Evolutionary conservation across 148 eudicot genomes (phyloP).

Genomic region (Persicaria maculosa): DNA sequence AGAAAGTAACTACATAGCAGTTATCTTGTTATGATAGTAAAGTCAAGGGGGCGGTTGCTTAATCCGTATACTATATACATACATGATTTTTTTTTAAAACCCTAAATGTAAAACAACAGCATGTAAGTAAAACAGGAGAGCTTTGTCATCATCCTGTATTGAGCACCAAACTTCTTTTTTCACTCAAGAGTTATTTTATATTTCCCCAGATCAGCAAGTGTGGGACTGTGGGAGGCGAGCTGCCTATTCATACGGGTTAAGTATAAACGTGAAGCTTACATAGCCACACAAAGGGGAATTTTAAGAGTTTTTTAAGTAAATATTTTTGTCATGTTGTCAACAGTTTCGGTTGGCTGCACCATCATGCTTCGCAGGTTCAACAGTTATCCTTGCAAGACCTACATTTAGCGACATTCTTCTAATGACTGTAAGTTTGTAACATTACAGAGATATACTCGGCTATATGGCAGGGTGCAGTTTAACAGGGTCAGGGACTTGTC

Average conservation of each 20-base stretch:
- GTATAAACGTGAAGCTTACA: too few species aligned
- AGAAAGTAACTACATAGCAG: neutral
- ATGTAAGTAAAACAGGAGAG: neutral
- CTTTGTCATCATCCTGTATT: neutral
- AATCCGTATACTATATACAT: conserved; percentile 2
- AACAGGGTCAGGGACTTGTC: neutral
- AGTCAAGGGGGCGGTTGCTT: neutral
- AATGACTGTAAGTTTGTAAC: neutral
- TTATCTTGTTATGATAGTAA: neutral
- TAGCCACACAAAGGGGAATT: neutral
- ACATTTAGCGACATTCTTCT: neutral
- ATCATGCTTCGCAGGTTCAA: neutral
- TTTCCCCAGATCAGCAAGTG: too few species aligned
- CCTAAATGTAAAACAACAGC: conserved; percentile 7
- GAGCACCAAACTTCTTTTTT: neutral
- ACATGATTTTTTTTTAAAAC: conserved; percentile 3
- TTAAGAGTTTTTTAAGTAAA: neutral
- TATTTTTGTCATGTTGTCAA: neutral
- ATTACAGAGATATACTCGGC: neutral
- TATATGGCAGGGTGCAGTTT: neutral
- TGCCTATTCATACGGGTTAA: too few species aligned
- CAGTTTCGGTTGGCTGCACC: neutral
- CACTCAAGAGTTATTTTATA: neutral
- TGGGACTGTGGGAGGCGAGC: too few species aligned
- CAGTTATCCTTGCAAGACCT: neutral